These are phyloP conservation scores for Pyrenopolyporus hunteri DNA, from an alignment of 495 filamentous ascomycete species.

Conservation along the genomic window DNA sequence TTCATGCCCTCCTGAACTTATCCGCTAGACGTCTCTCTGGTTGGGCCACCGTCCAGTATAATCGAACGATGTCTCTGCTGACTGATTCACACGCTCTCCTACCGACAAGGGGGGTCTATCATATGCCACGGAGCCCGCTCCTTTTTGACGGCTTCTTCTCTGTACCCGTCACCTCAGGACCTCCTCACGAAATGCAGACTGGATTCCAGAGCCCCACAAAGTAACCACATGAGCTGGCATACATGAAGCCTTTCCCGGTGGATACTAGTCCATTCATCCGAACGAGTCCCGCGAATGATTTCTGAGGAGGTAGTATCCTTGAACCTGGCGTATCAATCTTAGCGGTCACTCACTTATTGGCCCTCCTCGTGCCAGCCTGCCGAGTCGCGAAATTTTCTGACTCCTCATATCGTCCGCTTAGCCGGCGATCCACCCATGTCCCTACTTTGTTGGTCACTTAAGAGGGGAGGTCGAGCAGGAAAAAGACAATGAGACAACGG, in stretches of 20 bases:
- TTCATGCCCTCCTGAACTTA: constrained; percentile 16
- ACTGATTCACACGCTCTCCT: constrained; percentile 22
- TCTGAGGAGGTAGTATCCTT: constrained; percentile 41
- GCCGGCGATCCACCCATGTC: constrained; percentile 35
- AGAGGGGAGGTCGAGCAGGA: constrained; percentile 11
- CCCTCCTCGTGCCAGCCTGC: constrained; percentile 27
- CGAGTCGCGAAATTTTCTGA: constrained; percentile 36
- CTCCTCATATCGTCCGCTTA: constrained; percentile 36
- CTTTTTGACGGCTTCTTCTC: constrained; percentile 27
- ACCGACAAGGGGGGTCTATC: constrained; percentile 32
- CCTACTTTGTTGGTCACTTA: constrained; percentile 17
- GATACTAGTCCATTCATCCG: constrained; percentile 41
- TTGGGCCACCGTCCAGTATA: constrained; percentile 19
- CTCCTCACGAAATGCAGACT: constrained; percentile 36
- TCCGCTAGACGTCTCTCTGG: constrained; percentile 17
- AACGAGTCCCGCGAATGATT: constrained; percentile 37
- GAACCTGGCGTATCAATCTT: constrained; percentile 37
- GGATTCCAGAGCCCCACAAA: constrained; percentile 38
- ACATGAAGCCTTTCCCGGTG: constrained; percentile 42
- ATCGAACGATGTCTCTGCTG: constrained; percentile 38
- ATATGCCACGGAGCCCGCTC: constrained; percentile 34
- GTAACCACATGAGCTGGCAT: constrained; percentile 43
- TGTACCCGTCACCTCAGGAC: constrained; percentile 31
- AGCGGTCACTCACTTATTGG: constrained; percentile 30
- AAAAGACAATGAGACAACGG: constrained; percentile 7